Conservation (phyloP, 768 basidiomycete species). For the Fistulinella prunicolor region DNA sequence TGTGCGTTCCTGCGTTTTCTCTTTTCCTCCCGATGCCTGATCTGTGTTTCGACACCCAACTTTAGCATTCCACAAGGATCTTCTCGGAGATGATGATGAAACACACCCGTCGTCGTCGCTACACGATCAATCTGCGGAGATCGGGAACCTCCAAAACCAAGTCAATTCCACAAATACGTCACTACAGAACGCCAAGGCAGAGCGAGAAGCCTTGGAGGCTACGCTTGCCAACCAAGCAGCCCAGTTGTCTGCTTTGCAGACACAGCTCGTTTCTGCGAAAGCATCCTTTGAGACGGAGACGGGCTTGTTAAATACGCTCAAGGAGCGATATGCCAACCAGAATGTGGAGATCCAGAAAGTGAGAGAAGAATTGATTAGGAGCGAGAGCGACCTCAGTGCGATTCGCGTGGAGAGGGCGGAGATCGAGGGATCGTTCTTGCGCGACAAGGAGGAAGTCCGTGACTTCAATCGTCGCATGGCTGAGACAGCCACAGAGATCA, state of each 20-base stretch:
- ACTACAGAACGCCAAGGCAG: constrained; percentile 59
- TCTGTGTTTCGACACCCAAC: neutral
- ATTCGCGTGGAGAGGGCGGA: constrained; percentile 88
- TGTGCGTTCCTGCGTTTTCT: constrained; percentile 14
- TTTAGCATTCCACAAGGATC: constrained; percentile 41
- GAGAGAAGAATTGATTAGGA: constrained; percentile 76
- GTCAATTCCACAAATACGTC: constrained; percentile 75
- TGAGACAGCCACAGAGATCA: constrained; percentile 72
- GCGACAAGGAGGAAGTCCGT: constrained; percentile 93
- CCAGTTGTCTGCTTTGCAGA: constrained; percentile 77
- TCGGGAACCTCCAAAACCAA: constrained; percentile 86
- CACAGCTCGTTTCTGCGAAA: constrained; percentile 79
- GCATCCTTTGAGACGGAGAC: constrained; percentile 85
- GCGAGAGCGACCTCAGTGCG: constrained; percentile 91
- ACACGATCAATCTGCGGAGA: constrained; percentile 77
- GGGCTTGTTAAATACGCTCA: constrained; percentile 60
- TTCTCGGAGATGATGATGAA: constrained; percentile 70
- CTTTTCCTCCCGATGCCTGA: constrained; percentile 4
- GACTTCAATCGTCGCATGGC: constrained; percentile 82
- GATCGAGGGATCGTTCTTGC: constrained; percentile 77
- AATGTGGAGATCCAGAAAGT: constrained; percentile 66
- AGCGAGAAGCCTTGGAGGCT: constrained; percentile 64
- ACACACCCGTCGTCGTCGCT: constrained; percentile 47
- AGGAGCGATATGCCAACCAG: constrained; percentile 67
- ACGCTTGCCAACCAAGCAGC: constrained; percentile 64